Evolutionary conservation across 495 filamentous ascomycete species (phyloP).

Genomic region (Lophium mytilinum): DNA sequence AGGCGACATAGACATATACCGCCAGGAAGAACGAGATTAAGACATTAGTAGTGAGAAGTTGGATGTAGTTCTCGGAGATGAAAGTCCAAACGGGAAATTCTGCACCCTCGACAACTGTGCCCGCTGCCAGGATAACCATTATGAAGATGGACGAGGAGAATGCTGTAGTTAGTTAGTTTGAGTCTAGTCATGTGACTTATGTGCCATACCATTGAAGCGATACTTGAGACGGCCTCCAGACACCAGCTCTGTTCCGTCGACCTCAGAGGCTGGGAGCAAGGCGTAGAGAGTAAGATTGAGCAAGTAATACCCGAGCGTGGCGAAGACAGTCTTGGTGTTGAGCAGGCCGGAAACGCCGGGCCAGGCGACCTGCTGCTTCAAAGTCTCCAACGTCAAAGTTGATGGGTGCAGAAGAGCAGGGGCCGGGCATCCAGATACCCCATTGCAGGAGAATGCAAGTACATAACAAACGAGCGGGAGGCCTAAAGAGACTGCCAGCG

Average conservation of each 20-base stretch:
- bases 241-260: constrained; percentile 59
- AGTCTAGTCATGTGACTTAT: neutral
- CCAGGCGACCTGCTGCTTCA: constrained; percentile 78
- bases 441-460: constrained; percentile 82
- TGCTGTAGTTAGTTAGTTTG: constrained; percentile 42
- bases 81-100: constrained; percentile 86
- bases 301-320: constrained; percentile 64
- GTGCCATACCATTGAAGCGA: constrained; percentile 67
- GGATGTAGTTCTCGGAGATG: constrained; percentile 82
- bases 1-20: constrained; percentile 67
- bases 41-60: constrained; percentile 76
- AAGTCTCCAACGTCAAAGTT: constrained; percentile 55
- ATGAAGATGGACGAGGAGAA: constrained; percentile 67
- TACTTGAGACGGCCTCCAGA: constrained; percentile 74
- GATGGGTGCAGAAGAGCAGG: constrained; percentile 74
- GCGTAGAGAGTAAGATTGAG: constrained; percentile 67
- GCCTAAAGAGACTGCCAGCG: constrained; percentile 62
- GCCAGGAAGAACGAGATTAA: constrained; percentile 62
- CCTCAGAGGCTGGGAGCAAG: constrained; percentile 67
- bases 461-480: constrained; percentile 68
- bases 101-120: constrained; percentile 68
- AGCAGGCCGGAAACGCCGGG: constrained; percentile 56
- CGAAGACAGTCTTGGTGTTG: constrained; percentile 53
- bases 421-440: constrained; percentile 81
- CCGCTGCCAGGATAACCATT: constrained; percentile 56